Evolutionary conservation across 352 stramenopile genomes (phyloP), one percentile per base, ranked within the genome.

Genomic region (Pilasporangium apinafurcum): DNA sequence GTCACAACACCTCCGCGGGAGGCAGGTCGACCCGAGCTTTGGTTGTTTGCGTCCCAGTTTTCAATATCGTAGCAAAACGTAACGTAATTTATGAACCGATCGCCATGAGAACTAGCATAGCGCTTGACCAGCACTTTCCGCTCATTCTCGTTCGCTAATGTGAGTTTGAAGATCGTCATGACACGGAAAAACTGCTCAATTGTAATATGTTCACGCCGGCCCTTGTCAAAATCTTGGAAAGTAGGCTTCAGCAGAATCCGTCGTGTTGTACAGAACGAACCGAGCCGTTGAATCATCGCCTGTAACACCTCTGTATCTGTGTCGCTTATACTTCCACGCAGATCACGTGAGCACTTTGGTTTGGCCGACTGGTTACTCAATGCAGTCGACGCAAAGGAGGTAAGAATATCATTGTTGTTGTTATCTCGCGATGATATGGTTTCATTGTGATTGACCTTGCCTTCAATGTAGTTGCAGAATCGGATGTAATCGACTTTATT

Each of bases 151-250:
- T 45, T 63, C 8, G 53, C 52, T 8, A 90, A 26, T 1, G 58
- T 75, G 24, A 92, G 66, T 31, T 92, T 86, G 34, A 86, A 83
- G 50, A 88, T 83, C 29, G 63, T 67, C 56, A 92, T 74, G 21
- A 92, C 78, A 7, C 81, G 72, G 26, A 88, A 76, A 48, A 93
- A 90, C 50, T 93, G 81, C 37, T 89, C 76, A 5, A 82, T 62
- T 0, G 81, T 91, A 29, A 93, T 79, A 29, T 86, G 74, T 32
- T 92, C 81, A 24, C 74, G 76, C 24, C 60, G 65, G 0, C 72
- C 72, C 21, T 81, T 79, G 49, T 90, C 81, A 57, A 92, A 91
- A 36, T 91, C 81, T 48, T 88, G 75, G 46, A 93, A 93, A 0
- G 67, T 66, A 7, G 81, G 78, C 56, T 93, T 93, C 25, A 93